Evolutionary conservation across 768 basidiomycete genomes (phyloP).

Genomic region (Boletus sp.): DNA sequence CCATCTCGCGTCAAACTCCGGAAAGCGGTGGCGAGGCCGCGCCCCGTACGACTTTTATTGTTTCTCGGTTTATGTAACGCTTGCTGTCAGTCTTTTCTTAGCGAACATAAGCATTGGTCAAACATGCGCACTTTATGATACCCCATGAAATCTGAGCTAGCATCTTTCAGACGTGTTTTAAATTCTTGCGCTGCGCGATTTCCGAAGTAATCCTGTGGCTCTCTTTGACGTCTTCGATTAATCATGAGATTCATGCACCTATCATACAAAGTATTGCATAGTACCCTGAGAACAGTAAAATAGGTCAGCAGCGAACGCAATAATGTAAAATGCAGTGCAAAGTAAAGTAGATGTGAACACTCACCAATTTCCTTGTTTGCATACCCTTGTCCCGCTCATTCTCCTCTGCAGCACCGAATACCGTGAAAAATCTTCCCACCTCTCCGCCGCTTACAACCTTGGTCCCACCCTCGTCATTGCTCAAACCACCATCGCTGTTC

Average conservation of each 20-base stretch:
- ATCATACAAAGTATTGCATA: constrained; percentile 41
- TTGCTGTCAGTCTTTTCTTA: background rate
- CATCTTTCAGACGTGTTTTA: background rate
- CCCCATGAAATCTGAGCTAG: background rate
- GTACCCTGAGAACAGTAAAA: constrained; percentile 24
- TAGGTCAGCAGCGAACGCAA: background rate
- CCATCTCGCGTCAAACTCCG: no score
- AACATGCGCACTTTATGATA: background rate
- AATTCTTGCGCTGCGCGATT: background rate
- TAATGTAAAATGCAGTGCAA: background rate
- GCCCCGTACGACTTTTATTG: no score
- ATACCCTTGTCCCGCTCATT: constrained; percentile 83
- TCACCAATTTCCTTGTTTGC: constrained; percentile 69
- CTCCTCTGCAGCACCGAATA: constrained; percentile 85
- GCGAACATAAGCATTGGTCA: background rate
- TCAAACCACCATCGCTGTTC: constrained; percentile 24
- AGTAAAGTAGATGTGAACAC: constrained; percentile 17
- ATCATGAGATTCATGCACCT: constrained; percentile 5
- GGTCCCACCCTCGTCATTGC: background rate
- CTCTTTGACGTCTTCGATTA: background rate
- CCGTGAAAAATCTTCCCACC: constrained; percentile 60
- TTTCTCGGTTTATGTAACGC: background rate
- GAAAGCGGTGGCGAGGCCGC: no score
- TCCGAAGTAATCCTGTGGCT: background rate
- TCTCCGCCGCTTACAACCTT: constrained; percentile 13